Base-by-base conservation (phyloP, 2,329 filamentous ascomycete species). In the Xylariaceae sp. region DNA sequence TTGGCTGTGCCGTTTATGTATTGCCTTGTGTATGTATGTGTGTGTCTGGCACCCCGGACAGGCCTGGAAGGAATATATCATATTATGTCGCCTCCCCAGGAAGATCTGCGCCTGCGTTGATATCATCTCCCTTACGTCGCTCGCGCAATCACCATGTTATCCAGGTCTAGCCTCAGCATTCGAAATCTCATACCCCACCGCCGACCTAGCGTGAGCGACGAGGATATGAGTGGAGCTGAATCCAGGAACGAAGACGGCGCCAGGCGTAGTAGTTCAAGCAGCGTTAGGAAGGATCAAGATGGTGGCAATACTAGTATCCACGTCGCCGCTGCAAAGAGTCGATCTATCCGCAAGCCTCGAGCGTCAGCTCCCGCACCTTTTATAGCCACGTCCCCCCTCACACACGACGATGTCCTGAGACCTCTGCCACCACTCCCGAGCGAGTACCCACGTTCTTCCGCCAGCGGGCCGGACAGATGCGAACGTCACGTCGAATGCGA, bases 381-480 rank as follows among this genome's bases (percentile, higher is more conserved):
- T 38, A 60, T 66, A 36, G 57, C 66, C 40, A 61, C 57, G 38
- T 62, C 59, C 39, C 55, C 60, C 44, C 56, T 64, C 41, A 65
- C 63, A 40, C 54, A 65, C 37, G 61, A 67, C 50, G 60, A 60
- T 44, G 61, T 65, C 40, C 52, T 61, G 21, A 57, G 56, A 16
- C 59, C 64, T 28, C 41, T 64, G 16, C 63, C 68, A 34, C 58
- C 63, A 31, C 52, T 66, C 13, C 61, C 62, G n/a, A 59, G 50
- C 36, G 59, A 58, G 34, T 62, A 58, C 9, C 59, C 61, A 31
- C 57, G 61, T 41, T 67, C 67, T 13, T 66, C 69, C 16, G 60
- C 60, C 31, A 68, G 63, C 47, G 73, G 70, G 55, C 65, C 71
- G 51, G 68, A 64, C 50, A 68, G 63, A 46, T 66, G 56, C 40